Percentiles rank a stretch among this genome's conserved stretches.
Conservation (phyloP, 495 filamentous ascomycete genomes). For the Tuber borchii region DNA sequence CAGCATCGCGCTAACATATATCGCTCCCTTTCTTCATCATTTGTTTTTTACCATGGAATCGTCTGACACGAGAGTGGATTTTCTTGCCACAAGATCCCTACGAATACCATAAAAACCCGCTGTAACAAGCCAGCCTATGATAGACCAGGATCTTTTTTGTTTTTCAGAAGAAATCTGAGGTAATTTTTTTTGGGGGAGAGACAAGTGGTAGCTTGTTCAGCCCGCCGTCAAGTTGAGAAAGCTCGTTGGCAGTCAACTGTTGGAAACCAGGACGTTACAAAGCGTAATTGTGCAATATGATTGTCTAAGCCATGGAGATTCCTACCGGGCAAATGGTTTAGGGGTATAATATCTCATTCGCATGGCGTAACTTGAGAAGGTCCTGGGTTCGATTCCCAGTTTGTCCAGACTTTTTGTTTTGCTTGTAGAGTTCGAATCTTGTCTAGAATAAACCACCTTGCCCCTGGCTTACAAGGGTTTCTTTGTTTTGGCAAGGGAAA, state of each 20-base stretch:
- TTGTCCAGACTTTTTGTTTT: conserved; percentile 15
- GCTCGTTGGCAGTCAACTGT: too few relatives aligned
- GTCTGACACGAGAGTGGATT: not conserved
- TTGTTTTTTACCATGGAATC: not conserved
- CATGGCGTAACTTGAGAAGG: conserved; percentile 15
- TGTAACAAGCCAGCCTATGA: not conserved
- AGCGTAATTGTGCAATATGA: not conserved
- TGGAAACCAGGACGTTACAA: too few relatives aligned
- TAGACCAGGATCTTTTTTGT: not conserved
- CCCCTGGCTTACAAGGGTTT: not conserved
- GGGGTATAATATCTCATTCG: conserved; percentile 25
- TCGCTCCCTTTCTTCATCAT: not conserved
- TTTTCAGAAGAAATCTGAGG: not conserved
- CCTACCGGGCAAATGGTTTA: conserved; percentile 15
- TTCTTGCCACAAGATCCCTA: not conserved
- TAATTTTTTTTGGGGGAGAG: not conserved
- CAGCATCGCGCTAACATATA: not conserved
- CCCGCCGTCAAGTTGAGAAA: not conserved
- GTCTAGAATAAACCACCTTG: not conserved
- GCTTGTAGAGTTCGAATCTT: not conserved
- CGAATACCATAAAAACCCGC: not conserved
- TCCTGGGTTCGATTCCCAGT: conserved; percentile 22
- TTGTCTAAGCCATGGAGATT: not conserved
- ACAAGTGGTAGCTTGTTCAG: not conserved
- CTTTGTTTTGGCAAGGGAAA: not conserved